These are phyloP conservation scores for Breviolum minutum DNA, from an alignment of 73 alveolate species.

Conservation along the genomic window DNA sequence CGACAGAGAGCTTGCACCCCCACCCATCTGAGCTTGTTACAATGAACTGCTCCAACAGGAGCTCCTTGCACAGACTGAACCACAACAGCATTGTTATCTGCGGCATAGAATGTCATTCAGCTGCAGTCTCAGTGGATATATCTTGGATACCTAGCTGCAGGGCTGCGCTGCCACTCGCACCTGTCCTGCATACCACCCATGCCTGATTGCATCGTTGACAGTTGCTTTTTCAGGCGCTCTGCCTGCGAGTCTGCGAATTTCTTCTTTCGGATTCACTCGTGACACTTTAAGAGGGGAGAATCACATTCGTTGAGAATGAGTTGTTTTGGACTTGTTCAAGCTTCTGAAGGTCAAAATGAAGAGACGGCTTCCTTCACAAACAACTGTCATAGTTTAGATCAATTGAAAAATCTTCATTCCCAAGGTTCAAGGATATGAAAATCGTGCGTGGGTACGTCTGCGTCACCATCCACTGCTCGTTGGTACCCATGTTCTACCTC, in stretches of 20 bases:
- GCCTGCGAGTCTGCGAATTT: constrained; percentile 17
- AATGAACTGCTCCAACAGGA: constrained; percentile 73
- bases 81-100: not conserved
- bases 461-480: not conserved
- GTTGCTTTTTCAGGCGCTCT: constrained; percentile 23
- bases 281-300: no score
- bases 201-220: constrained; percentile 21
- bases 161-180: not conserved
- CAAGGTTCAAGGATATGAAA: no score
- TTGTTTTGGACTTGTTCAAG: no score
- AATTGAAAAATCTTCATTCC: no score
- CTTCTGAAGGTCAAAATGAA: no score
- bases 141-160: not conserved
- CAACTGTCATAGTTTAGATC: no score
- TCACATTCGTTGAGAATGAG: no score
- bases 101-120: not conserved
- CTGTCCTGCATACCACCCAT: constrained; percentile 88
- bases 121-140: not conserved
- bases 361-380: no score
- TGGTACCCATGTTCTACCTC: not conserved
- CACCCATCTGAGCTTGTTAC: not conserved
- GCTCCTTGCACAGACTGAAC: not conserved
- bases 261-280: not conserved
- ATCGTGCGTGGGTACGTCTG: no score
- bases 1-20: not conserved